Evolutionary conservation across 2,329 filamentous ascomycete genomes (phyloP).

Genomic region (Colletotrichum noveboracense): DNA sequence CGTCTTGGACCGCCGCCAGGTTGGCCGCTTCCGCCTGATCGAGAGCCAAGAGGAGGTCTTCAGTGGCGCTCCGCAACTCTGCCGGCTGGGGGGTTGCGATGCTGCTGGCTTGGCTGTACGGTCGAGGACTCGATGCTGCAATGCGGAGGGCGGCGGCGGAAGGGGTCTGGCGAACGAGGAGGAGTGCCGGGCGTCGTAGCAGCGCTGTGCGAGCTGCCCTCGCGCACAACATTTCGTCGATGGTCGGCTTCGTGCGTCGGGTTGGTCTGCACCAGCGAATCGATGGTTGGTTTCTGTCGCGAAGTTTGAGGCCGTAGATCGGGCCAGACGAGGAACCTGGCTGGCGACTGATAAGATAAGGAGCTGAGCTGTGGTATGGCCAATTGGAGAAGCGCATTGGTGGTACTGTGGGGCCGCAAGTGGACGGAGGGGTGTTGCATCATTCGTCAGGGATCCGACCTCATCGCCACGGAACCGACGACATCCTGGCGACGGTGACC

Average conservation of each 20-base stretch:
- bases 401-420: neutral
- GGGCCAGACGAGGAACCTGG: neutral
- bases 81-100: neutral
- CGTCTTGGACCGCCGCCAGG: neutral
- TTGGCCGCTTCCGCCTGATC: neutral
- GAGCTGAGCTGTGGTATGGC: neutral
- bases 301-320: neutral
- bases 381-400: neutral
- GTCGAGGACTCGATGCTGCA: neutral
- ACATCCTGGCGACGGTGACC: neutral
- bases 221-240: neutral
- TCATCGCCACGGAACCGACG: neutral
- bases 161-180: neutral
- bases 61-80: neutral
- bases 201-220: neutral
- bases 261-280: rapidly evolving
- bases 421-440: neutral
- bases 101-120: neutral
- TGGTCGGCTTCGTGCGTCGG: neutral
- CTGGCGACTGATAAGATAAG: constrained; percentile 2
- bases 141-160: neutral
- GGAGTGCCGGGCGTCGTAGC: neutral
- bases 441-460: neutral
- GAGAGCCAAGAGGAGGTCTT: neutral
- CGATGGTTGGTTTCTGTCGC: neutral